Evolutionary conservation across 2,329 filamentous ascomycete species (phyloP).

Genomic region (Volutella citrinella): DNA sequence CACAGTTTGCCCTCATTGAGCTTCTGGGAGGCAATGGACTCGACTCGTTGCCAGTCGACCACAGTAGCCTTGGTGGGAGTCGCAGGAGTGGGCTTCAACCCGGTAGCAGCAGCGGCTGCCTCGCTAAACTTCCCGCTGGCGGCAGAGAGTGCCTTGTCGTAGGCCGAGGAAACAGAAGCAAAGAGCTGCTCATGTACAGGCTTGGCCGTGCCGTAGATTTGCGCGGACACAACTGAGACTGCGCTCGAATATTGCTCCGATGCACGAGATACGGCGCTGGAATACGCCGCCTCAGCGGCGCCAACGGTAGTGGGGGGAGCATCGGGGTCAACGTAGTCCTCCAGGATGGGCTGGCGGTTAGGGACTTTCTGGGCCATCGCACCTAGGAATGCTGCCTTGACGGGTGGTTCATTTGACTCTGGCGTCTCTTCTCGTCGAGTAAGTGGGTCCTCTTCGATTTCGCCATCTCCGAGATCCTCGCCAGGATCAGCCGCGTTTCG

Average conservation of each 20-base stretch:
- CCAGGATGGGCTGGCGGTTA: conserved; percentile 46
- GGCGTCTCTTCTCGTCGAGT: conserved; percentile 21
- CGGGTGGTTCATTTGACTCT: conserved; percentile 25
- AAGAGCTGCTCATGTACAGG: conserved; percentile 68
- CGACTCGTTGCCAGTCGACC: conserved; percentile 47
- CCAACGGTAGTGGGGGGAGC: conserved; percentile 35
- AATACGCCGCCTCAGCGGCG: conserved; percentile 57
- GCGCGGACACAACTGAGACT: conserved; percentile 62
- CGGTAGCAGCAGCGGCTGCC: conserved; percentile 45
- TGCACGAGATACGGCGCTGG: conserved; percentile 61
- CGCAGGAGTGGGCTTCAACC: conserved; percentile 43
- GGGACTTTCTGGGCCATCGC: conserved; percentile 50
- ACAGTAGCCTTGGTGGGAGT: conserved; percentile 38
- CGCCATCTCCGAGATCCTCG: conserved; percentile 24
- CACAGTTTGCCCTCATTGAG: conserved; percentile 67
- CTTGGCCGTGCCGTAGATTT: conserved; percentile 66
- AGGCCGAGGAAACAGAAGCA: conserved; percentile 65
- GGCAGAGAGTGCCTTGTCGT: conserved; percentile 61
- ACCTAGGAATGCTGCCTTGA: conserved; percentile 49
- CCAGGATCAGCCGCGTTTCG: conserved; percentile 21
- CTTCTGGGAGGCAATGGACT: conserved; percentile 66
- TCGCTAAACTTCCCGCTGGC: conserved; percentile 58
- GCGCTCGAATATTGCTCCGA: conserved; percentile 67
- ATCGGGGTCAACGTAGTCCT: conserved; percentile 42
- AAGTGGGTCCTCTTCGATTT: conserved; percentile 22